Evolutionary conservation across 805 yeast species (phyloP).

Genomic region (Nakazawaea pomicola): DNA sequence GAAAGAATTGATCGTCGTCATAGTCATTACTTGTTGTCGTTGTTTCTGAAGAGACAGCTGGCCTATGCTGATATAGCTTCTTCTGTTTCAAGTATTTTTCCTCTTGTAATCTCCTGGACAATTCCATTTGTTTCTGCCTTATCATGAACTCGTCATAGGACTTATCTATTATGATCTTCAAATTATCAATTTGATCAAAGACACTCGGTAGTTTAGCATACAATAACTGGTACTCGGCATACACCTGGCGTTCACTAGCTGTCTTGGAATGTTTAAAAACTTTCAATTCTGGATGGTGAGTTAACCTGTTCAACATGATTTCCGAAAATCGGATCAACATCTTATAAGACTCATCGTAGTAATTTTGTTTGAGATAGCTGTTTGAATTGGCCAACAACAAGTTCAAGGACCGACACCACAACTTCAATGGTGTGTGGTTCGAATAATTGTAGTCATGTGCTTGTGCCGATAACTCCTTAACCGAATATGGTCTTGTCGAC

Average conservation of each 20-base stretch:
- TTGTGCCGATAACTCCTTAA: conserved; percentile 35
- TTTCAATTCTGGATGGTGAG: conserved; percentile 39
- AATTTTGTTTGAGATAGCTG: conserved; percentile 36
- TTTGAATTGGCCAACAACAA: conserved; percentile 43
- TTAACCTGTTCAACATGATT: conserved; percentile 41
- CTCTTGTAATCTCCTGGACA: conserved; percentile 7
- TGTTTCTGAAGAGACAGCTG: not conserved
- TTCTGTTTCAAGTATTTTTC: conserved; percentile 10
- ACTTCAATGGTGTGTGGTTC: conserved; percentile 39
- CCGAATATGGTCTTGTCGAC: conserved; percentile 6
- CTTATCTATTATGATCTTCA: conserved; percentile 22
- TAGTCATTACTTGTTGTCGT: not conserved
- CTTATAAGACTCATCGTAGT: conserved; percentile 46
- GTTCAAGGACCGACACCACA: conserved; percentile 52
- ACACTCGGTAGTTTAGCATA: conserved; percentile 20
- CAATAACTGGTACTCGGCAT: conserved; percentile 22
- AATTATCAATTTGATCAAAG: conserved; percentile 26
- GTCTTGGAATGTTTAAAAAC: conserved; percentile 19
- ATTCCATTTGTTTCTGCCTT: conserved; percentile 17
- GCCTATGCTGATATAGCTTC: conserved; percentile 2
- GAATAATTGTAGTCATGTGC: conserved; percentile 54
- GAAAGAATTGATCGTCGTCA: conserved; percentile 10
- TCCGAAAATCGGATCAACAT: conserved; percentile 58
- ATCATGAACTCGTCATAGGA: conserved; percentile 19
- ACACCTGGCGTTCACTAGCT: conserved; percentile 20